Evolutionary conservation across 2,329 filamentous ascomycete genomes (phyloP).

Genomic region (Bipolaris oryzae): DNA sequence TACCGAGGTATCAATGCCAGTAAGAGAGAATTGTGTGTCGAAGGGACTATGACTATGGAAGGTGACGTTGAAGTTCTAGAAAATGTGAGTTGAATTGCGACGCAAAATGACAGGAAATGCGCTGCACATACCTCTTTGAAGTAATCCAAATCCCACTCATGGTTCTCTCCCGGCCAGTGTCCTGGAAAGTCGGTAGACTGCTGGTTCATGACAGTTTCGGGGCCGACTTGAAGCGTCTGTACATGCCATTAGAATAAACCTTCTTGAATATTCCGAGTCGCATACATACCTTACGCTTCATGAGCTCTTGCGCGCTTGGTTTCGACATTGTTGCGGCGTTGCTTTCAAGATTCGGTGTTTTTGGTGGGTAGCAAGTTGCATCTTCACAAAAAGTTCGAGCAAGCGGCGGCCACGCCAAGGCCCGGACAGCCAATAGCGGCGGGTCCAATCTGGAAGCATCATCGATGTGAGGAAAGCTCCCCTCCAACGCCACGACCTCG

Average conservation of each 20-base stretch:
- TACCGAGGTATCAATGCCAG: slow-evolving; percentile 89
- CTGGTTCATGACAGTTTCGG: slow-evolving; percentile 89
- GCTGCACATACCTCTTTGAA: slow-evolving; percentile 63
- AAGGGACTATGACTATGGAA: slow-evolving; percentile 83
- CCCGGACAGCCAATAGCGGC: slow-evolving; percentile 36
- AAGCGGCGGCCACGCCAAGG: slow-evolving; percentile 30
- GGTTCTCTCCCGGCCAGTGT: slow-evolving; percentile 87
- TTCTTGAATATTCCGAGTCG: slow-evolving; percentile 12
- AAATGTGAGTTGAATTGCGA: not conserved
- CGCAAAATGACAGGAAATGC: not conserved
- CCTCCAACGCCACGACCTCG: slow-evolving; percentile 41
- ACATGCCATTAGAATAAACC: slow-evolving; percentile 17
- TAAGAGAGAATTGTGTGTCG: slow-evolving; percentile 85
- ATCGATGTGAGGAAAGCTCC: slow-evolving; percentile 35
- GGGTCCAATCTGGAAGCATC: slow-evolving; percentile 37
- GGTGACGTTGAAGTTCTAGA: slow-evolving; percentile 71
- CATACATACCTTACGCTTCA: slow-evolving; percentile 64
- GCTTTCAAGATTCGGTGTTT: slow-evolving; percentile 19
- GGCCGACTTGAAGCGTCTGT: slow-evolving; percentile 83
- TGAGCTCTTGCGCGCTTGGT: slow-evolving; percentile 59
- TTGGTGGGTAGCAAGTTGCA: slow-evolving; percentile 24
- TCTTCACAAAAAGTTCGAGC: slow-evolving; percentile 35
- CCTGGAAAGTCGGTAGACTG: slow-evolving; percentile 90
- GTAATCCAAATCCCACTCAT: slow-evolving; percentile 75
- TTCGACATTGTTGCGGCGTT: slow-evolving; percentile 50